Evolutionary conservation across 2,329 filamentous ascomycete genomes (phyloP).

Genomic region (Allantophomopsis lycopodina): DNA sequence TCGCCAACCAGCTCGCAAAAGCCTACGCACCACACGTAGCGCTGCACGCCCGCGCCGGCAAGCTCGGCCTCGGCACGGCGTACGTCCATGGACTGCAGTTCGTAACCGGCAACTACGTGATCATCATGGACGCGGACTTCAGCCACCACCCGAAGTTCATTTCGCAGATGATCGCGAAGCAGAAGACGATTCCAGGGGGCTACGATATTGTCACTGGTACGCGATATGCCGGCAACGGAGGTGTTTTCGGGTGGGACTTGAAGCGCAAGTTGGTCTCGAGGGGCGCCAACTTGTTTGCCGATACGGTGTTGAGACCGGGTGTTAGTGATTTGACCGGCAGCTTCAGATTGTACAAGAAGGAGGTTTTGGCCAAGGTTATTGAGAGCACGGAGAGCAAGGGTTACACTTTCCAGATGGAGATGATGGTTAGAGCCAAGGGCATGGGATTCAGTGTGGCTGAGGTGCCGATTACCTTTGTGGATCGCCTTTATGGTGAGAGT

Average conservation of each 20-base stretch:
- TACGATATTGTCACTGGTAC: constrained; percentile 98
- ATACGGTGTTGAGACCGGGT: constrained; percentile 83
- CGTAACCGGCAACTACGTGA: constrained; percentile 82
- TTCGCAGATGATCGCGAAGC: constrained; percentile 76
- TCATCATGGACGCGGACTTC: constrained; percentile 99
- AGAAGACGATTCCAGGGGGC: constrained; percentile 46
- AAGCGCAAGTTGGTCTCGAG: constrained; percentile 76
- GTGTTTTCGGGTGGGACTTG: constrained; percentile 93
- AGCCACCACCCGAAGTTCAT: constrained; percentile 99
- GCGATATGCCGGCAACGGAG: constrained; percentile 76
- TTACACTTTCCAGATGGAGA: constrained; percentile 99
- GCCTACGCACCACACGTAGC: constrained; percentile 69
- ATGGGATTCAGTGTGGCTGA: constrained; percentile 92
- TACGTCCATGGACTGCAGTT: constrained; percentile 93
- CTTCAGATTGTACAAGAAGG: constrained; percentile 89
- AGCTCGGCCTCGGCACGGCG: constrained; percentile 91
- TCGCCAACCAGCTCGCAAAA: constrained; percentile 81
- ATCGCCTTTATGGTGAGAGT: constrained; percentile 86
- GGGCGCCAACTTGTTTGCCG: constrained; percentile 88
- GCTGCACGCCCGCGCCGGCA: constrained; percentile 81
- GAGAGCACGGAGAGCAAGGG: constrained; percentile 86
- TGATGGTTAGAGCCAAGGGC: constrained; percentile 94
- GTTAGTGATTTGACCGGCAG: constrained; percentile 93
- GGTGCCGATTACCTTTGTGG: constrained; percentile 93
- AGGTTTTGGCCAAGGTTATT: constrained; percentile 81